Base-by-base conservation (phyloP, 2,329 filamentous ascomycete species). In the Exophiala calicioides region DNA sequence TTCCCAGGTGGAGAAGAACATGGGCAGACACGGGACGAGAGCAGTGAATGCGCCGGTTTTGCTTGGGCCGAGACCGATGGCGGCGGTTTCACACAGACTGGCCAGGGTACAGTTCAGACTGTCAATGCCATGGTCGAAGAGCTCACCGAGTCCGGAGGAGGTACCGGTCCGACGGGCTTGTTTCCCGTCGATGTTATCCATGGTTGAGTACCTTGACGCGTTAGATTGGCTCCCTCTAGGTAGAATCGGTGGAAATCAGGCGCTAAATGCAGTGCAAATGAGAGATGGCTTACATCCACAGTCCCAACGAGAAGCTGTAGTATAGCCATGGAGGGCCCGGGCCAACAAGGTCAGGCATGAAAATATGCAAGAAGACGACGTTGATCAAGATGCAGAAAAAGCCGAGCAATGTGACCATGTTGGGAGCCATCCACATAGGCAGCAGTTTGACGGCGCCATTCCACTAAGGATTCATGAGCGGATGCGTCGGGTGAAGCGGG, bases 1-100 rank as follows among this genome's bases (percentile, higher is more conserved):
- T 72, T 98, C 93, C 93, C 93, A 98, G 2, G 93, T 98, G 3
- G 91, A 96, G 72, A 98, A 96, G 76, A 95, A 98, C 93, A 98
- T 98, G 50, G 93, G 88, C 33, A 98, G 74, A 60, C 90, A 94
- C 1, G 93, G 93, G 51, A 91, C 83, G 32, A 98, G 75, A 1
- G 90, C 90, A 1, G 93, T 97, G 66, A 95, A 94, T 47, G 93
- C 85, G 57, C 93, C 93, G 15, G 88, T 82, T 55, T 83, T 84
- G 13, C 87, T 88, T 3, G 87, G 82, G 30, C 93, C 93, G 40
- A 95, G 79, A 19, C 88, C 91, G 85, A 98, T 93, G 42, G 91
- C 90, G 12, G 88, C 91, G 4, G 88, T 91, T 69, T 96, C 89
- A 53, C 95, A 81, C 41, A 98, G 74, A 65, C 88, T 94, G 20